Evolutionary conservation across 2,329 filamentous ascomycete species (phyloP).

Genomic region (Pseudogymnoascus sp.): DNA sequence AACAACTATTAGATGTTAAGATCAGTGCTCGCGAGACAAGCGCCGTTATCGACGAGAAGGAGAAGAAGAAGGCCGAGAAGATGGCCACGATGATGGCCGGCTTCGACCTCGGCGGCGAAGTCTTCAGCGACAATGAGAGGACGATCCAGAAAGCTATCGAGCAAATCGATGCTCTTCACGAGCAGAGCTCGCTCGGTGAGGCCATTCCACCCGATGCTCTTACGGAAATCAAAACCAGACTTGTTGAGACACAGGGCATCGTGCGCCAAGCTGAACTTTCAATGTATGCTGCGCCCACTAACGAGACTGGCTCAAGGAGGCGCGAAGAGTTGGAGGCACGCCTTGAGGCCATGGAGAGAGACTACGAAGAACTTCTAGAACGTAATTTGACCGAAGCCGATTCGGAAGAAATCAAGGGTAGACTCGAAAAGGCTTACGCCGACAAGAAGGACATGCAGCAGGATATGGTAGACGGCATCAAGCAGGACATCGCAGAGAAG

Average conservation of each 20-base stretch:
- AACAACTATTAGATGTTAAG: slow-evolving; percentile 89
- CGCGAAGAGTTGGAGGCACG: slow-evolving; percentile 70
- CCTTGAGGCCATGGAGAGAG: slow-evolving; percentile 64
- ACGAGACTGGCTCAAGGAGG: slow-evolving; percentile 58
- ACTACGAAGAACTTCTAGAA: slow-evolving; percentile 77
- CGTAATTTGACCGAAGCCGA: slow-evolving; percentile 72
- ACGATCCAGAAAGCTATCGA: slow-evolving; percentile 77
- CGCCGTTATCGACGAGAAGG: slow-evolving; percentile 89
- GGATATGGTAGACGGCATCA: slow-evolving; percentile 68
- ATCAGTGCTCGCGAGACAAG: slow-evolving; percentile 94
- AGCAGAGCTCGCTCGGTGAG: slow-evolving; percentile 69
- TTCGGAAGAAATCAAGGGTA: slow-evolving; percentile 74
- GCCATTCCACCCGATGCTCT: slow-evolving; percentile 75
- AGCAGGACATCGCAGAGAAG: slow-evolving; percentile 67
- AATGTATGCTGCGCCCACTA: slow-evolving; percentile 57
- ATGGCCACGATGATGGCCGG: slow-evolving; percentile 99
- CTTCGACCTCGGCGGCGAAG: slow-evolving; percentile 86
- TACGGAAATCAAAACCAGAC: slow-evolving; percentile 63
- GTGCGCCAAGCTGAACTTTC: slow-evolving; percentile 88
- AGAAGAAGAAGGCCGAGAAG: slow-evolving; percentile 96
- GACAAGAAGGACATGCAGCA: slow-evolving; percentile 66
- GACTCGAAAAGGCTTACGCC: slow-evolving; percentile 68
- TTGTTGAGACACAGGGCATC: slow-evolving; percentile 85
- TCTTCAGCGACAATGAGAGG: slow-evolving; percentile 89
- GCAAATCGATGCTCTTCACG: slow-evolving; percentile 70